Percentiles rank a stretch among this genome's conserved stretches.
phyloP scores from a whole-genome alignment of 2,329 filamentous ascomycete genomes.

The Pestalotiopsis fici region DNA sequence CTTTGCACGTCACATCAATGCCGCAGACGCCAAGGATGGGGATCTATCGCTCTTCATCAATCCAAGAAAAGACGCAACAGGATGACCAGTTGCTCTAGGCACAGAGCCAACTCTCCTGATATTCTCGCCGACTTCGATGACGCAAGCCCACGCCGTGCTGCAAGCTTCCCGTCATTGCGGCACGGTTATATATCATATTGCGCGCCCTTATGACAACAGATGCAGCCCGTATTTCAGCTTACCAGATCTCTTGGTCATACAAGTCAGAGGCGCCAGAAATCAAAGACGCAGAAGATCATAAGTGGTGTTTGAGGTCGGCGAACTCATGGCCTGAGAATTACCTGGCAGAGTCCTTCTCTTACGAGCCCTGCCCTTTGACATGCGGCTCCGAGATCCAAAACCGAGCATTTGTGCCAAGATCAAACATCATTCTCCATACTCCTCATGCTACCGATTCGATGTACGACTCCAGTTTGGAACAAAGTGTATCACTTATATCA shows the following conservation, averaged over 20 bases:
- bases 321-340: conserved; percentile 43
- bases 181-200: conserved; percentile 57
- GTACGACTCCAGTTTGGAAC: neutral
- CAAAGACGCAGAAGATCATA: conserved; percentile 47
- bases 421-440: conserved; percentile 52
- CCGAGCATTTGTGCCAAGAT: conserved; percentile 66
- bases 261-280: conserved; percentile 32
- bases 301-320: conserved; percentile 59
- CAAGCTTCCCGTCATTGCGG: conserved; percentile 55
- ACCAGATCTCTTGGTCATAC: conserved; percentile 52
- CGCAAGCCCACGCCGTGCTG: conserved; percentile 23
- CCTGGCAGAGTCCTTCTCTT: conserved; percentile 61
- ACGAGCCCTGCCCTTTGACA: conserved; percentile 60
- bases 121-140: too few relatives aligned
- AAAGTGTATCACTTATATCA: conserved; percentile 13
- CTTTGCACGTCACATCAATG: conserved; percentile 26
- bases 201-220: conserved; percentile 51
- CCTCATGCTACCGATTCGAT: conserved; percentile 20
- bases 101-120: neutral
- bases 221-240: conserved; percentile 45
- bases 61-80: conserved; percentile 3
- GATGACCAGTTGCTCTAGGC: conserved; percentile 10
- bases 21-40: conserved; percentile 23
- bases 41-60: conserved; percentile 30
- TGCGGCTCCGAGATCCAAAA: conserved; percentile 65